Percentiles rank a stretch among this genome's conserved stretches.
Evolutionary conservation across 108 stramenopile genomes (phyloP).

Genomic region (Poteriospumella lacustris): DNA sequence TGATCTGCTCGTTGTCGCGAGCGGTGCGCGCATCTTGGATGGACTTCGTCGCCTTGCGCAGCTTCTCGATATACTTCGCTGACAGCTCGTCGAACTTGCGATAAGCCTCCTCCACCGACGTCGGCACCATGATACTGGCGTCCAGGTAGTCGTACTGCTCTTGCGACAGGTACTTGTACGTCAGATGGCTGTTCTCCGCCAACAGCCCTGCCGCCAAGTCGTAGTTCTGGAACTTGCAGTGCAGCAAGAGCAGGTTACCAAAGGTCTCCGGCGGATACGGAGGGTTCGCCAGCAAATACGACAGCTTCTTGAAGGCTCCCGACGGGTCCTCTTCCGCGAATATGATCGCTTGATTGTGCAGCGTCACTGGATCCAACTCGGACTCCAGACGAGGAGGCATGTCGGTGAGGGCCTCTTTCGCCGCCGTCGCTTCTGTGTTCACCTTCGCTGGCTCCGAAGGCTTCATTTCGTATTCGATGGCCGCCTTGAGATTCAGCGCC

Average conservation of each 20-base stretch:
- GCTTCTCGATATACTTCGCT: conserved; percentile 56
- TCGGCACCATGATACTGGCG: conserved; percentile 63
- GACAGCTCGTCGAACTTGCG: conserved; percentile 59
- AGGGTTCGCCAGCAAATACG: conserved; percentile 60
- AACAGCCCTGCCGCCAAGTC: conserved; percentile 44
- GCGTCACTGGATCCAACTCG: conserved; percentile 71
- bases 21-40: conserved; percentile 61
- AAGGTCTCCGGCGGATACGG: conserved; percentile 77
- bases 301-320: conserved; percentile 65
- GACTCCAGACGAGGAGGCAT: conserved; percentile 64
- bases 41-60: conserved; percentile 61
- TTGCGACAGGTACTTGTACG: conserved; percentile 59
- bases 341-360: conserved; percentile 65
- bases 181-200: conserved; percentile 46
- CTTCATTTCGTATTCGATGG: conserved; percentile 62
- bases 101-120: conserved; percentile 66
- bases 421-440: conserved; percentile 34
- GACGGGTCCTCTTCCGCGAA: conserved; percentile 55
- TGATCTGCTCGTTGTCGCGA: conserved; percentile 47
- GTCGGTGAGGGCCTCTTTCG: conserved; percentile 63
- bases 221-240: conserved; percentile 63
- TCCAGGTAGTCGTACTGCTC: conserved; percentile 74
- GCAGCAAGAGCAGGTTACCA: conserved; percentile 70
- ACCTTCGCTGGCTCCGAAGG: conserved; percentile 38
- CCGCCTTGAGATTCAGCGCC: conserved; percentile 77